These are phyloP conservation scores for Syzygium aromaticum DNA, from an alignment of 345 rosid species.

Conservation along the genomic window DNA sequence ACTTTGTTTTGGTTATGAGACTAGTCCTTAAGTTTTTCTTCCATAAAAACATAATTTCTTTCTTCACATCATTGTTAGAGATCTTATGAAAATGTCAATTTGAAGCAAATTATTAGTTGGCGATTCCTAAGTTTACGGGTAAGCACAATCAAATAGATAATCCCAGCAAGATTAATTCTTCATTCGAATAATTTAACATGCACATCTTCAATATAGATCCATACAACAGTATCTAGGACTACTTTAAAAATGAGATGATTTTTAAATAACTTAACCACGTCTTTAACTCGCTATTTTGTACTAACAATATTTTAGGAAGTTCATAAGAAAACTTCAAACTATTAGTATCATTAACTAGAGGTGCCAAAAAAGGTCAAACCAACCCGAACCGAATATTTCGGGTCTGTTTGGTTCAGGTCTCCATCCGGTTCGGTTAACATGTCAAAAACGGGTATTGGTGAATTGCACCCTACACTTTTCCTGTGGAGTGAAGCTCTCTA, in stretches of 20 bases:
- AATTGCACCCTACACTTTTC: too few relatives aligned
- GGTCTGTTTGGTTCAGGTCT: too few relatives aligned
- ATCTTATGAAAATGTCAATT: neutral
- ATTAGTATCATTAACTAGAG: neutral
- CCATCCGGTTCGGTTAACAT: too few relatives aligned
- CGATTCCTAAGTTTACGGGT: neutral
- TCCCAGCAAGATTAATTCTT: neutral
- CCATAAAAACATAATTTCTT: neutral
- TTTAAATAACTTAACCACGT: neutral
- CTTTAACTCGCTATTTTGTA: neutral
- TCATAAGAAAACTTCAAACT: neutral
- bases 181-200: neutral
- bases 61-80: neutral
- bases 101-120: neutral
- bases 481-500: too few relatives aligned
- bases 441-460: too few relatives aligned
- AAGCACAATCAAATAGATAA: neutral
- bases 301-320: neutral
- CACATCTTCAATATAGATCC: neutral
- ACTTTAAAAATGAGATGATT: neutral
- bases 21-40: neutral
- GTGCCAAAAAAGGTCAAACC: too few relatives aligned
- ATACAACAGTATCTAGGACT: neutral
- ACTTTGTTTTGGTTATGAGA: neutral
- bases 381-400: too few relatives aligned